Base-by-base conservation (phyloP, 164 flowering plant species). In the Vitis cinerea region DNA sequence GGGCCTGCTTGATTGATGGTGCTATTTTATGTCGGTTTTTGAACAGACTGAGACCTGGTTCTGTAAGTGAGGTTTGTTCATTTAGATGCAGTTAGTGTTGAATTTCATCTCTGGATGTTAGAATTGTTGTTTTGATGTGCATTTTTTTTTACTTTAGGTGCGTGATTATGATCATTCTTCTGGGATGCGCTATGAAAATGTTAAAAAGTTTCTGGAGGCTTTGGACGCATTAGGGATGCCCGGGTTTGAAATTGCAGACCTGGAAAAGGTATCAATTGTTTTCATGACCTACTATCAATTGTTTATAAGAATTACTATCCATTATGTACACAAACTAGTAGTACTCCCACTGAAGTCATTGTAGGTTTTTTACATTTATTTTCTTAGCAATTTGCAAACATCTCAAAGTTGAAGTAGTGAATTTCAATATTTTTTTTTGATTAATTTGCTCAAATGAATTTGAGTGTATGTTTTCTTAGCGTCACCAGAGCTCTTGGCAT, bases 211-310 rank as follows among this genome's bases (percentile, higher is more conserved):
- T 80, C 70, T 91, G 58, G 76, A 79, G 37, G 82, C 84, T 15
- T 74, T 91, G 78, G 82, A 83, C 61, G 82, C 80, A 57, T 75
- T 90, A 82, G 90, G 90, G 37, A 72, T 93, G 51, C 96, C 93
- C 29, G 77, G 73, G 63, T 93, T 93, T 75, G 84, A 83, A 49
- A 15, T 69, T 4, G 75, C 82, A 55, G 96, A 93, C 75, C 74
- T 93, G 13, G 90, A 88, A 75, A 81, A 90, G 93, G 97, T 90
- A 84, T 53, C 44, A 37, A 6, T 37, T 37, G 44, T 37, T 37
- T 37, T 3, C 44, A 37, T 37, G 44, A 37, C 44, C 44, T 37
- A 37, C 44, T 0, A 37, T 37, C 44, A 4, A 37, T 37, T 37
- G 44, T 37, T 37, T 37, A 37, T 37, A 37, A 37, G 44, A 37